Evolutionary conservation across 306 rosid species (phyloP).

Genomic region (Cicer bijugum): DNA sequence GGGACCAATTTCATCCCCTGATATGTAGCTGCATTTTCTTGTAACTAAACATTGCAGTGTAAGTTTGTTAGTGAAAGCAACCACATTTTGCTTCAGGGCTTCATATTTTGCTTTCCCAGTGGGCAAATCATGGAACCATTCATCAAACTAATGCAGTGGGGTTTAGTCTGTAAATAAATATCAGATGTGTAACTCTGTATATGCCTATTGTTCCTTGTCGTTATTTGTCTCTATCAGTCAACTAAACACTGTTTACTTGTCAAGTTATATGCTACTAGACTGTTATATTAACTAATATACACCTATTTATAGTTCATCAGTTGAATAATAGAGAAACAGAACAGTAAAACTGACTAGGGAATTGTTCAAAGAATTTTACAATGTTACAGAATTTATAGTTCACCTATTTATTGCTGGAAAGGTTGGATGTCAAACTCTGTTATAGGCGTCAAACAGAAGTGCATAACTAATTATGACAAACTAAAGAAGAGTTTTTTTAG

Average conservation of each 20-base stretch:
- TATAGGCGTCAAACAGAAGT: too few relatives aligned
- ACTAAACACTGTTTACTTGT: background rate
- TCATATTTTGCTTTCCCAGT: background rate
- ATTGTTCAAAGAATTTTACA: background rate
- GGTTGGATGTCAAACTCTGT: too few relatives aligned
- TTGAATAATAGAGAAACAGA: background rate
- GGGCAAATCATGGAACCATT: conserved; percentile 4
- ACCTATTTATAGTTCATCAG: background rate
- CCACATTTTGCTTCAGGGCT: conserved; percentile 7
- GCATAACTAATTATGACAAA: too few relatives aligned
- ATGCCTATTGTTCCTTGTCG: background rate
- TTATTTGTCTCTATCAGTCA: background rate
- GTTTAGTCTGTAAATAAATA: conserved; percentile 44
- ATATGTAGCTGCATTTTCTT: conserved; percentile 33
- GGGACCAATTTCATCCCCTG: conserved; percentile 63
- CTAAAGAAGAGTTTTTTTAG: too few relatives aligned
- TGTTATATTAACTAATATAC: background rate
- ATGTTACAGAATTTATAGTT: too few relatives aligned
- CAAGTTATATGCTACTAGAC: background rate
- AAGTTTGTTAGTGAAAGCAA: background rate
- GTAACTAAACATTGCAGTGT: background rate
- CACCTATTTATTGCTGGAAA: too few relatives aligned
- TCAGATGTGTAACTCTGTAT: conserved; percentile 17
- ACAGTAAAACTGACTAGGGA: background rate
- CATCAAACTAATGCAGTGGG: conserved; percentile 19